These are phyloP conservation scores for Amyloporia xantha DNA, from an alignment of 768 basidiomycete species.

Conservation along the genomic window DNA sequence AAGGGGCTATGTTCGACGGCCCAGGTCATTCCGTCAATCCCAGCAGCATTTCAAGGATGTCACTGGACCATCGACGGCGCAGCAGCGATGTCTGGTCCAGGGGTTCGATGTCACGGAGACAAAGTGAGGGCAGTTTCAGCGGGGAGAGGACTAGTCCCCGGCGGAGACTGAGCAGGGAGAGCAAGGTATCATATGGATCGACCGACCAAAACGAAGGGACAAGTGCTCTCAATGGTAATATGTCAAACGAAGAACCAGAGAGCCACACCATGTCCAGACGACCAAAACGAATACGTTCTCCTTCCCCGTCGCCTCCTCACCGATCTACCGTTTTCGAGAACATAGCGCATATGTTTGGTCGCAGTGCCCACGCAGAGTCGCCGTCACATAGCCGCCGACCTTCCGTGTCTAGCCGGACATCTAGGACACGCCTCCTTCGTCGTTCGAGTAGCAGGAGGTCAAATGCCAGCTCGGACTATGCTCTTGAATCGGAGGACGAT, in stretches of 20 bases:
- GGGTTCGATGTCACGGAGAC: constrained; percentile 46
- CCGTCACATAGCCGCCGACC: constrained; percentile 36
- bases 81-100: constrained; percentile 52
- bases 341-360: constrained; percentile 60
- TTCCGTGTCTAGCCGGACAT: constrained; percentile 55
- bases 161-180: constrained; percentile 16
- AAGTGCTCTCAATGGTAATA: constrained; percentile 15
- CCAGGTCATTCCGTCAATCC: constrained; percentile 60
- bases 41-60: constrained; percentile 78
- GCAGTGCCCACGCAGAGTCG: constrained; percentile 33
- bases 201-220: not conserved
- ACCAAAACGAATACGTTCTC: constrained; percentile 9
- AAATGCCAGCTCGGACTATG: constrained; percentile 54
- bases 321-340: constrained; percentile 51
- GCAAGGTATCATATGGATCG: constrained; percentile 10
- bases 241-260: constrained; percentile 29
- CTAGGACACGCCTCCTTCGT: constrained; percentile 37
- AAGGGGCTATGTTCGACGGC: constrained; percentile 71
- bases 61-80: constrained; percentile 43
- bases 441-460: constrained; percentile 46
- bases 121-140: constrained; percentile 24
- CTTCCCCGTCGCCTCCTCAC: constrained; percentile 19
- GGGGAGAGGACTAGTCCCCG: constrained; percentile 8
- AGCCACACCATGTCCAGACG: constrained; percentile 8
- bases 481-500: constrained; percentile 43